Evolutionary conservation across 345 rosid genomes (phyloP).

Genomic region (Salix koriyanagi): DNA sequence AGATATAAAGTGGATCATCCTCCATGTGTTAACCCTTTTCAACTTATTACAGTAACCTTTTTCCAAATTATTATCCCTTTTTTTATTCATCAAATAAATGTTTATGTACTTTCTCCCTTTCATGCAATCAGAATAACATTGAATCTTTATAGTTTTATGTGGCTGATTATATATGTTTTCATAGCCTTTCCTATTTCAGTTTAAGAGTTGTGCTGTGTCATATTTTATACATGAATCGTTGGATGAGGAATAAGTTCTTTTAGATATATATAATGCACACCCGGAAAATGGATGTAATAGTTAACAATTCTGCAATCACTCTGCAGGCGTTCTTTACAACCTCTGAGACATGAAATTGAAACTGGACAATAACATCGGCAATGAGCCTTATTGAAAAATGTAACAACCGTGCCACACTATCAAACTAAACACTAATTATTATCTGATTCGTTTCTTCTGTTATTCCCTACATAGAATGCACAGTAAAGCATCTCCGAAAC

Average conservation of each 20-base stretch:
- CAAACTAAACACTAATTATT: conserved; percentile 22
- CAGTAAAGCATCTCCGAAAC: conserved; percentile 22
- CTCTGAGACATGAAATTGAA: background rate
- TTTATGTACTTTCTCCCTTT: background rate
- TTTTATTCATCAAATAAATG: background rate
- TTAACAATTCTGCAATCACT: background rate
- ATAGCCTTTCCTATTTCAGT: no score
- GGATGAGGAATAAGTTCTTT: no score
- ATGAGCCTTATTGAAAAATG: conserved; percentile 23
- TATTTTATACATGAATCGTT: no score
- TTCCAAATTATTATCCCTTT: background rate
- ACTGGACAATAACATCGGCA: background rate
- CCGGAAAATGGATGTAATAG: background rate
- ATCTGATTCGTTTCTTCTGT: conserved; percentile 19
- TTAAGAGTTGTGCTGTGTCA: no score
- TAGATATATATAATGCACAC: no score
- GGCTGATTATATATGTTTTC: no score
- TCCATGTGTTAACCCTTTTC: background rate
- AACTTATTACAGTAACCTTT: background rate
- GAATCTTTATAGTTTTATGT: background rate
- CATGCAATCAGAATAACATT: background rate
- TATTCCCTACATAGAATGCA: conserved; percentile 31
- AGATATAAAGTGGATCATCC: background rate
- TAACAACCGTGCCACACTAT: conserved; percentile 28
- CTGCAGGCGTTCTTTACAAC: background rate